phyloP scores from a whole-genome alignment of 75 land plant species.

The Pinus tabuliformis region DNA sequence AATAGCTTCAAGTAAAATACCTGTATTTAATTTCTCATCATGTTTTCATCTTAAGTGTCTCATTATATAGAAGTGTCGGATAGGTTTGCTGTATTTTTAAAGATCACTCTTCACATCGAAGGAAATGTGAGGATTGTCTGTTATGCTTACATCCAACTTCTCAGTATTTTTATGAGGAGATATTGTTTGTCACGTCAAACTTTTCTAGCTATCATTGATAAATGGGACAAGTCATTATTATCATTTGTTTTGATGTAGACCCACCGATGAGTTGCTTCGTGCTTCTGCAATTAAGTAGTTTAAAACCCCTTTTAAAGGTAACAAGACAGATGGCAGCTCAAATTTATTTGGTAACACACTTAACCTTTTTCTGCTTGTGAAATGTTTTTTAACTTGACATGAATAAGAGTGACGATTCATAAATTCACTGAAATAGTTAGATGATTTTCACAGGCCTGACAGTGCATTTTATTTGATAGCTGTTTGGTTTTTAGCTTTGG shows the following conservation, averaged over 20 bases:
- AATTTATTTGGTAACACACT: conserved; percentile 11
- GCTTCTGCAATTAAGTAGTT: conserved; percentile 10
- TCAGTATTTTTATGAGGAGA: conserved; percentile 6
- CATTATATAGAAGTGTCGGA: neutral
- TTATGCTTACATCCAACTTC: neutral
- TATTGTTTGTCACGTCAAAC: conserved; percentile 2
- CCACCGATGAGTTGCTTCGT: conserved; percentile 10
- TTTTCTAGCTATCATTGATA: neutral
- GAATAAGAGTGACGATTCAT: neutral
- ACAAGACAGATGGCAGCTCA: conserved; percentile 11
- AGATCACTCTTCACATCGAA: neutral
- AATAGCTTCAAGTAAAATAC: neutral
- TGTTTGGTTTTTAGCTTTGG: conserved; percentile 11
- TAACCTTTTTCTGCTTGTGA: conserved; percentile 9
- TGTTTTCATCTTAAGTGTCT: neutral
- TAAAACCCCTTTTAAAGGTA: conserved; percentile 8
- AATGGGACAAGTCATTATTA: conserved; percentile 1
- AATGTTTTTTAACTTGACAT: conserved; percentile 5
- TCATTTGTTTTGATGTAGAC: conserved; percentile 11
- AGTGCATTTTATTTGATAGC: conserved; percentile 7
- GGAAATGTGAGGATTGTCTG: neutral
- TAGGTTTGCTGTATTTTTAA: neutral
- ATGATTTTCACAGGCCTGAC: conserved; percentile 9
- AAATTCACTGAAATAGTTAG: neutral
- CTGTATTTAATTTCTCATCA: neutral